Evolutionary conservation across 2,329 filamentous ascomycete genomes (phyloP), one percentile per base, ranked within the genome.

Genomic region (Sordariomycetes sp.): DNA sequence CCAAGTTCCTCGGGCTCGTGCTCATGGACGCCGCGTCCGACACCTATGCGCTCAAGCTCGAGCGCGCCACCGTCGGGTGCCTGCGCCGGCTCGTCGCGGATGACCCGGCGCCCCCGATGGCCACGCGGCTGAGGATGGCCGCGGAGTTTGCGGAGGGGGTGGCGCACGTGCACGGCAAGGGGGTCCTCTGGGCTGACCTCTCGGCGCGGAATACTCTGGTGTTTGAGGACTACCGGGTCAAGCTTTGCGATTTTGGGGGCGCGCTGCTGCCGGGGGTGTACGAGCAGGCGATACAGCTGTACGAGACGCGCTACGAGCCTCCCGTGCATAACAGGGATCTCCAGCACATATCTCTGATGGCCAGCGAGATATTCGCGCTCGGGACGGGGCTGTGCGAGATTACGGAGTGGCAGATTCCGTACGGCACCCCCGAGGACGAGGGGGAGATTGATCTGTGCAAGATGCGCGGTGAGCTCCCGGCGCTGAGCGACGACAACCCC

Each of bases 1-100:
- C 59, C 25, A 58, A 60, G 53, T 60, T 58, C 35, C 59, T 61
- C 48, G 52, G 52, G 5, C 52, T 54, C 28, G 11, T 18, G 28
- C 6, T 35, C 24, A 16, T 32, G 18, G 52, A 54, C 24, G 7
- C 70, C 73, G 46, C 24, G 24, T 18, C 24, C 16, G 22, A 8
- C 24, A 20, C 28, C 14, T 20, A n/a, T 2, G 52, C 34, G 28
- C 52, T 54, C 24, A 18, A 18, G 52, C 52, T 54, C 8, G 28
- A 54, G 20, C 24, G 28, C 11, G 52, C 28, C 12, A 8, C 52
- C 14, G 5, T 54, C 1, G 14, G 52, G 18, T 54, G 52, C 6
- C n/a, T 54, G 24, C 28, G 28, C 8, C 8, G n/a, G 52, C 22
- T 54, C 52, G 18, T 18, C 24, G 22, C 3, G 16, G 28, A 18